Conservation (phyloP, 2,329 filamentous ascomycete genomes). For the Dactylellina sp. region DNA sequence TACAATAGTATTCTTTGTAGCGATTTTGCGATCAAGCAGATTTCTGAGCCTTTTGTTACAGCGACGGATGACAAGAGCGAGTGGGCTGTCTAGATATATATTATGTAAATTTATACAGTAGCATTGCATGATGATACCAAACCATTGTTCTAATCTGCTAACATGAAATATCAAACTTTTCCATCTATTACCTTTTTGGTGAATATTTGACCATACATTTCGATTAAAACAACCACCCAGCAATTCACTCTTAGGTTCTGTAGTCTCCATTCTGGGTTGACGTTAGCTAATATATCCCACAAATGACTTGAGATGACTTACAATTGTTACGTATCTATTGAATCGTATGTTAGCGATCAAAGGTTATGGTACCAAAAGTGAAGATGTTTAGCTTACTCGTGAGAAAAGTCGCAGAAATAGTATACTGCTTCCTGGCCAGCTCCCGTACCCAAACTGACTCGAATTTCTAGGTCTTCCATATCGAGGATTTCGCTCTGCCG, state of each 20-base stretch:
- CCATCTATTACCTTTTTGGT: too few relatives aligned
- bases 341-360: conserved; percentile 36
- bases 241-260: conserved; percentile 70
- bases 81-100: conserved; percentile 74
- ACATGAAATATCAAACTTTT: background rate
- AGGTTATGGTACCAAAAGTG: background rate
- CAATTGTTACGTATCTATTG: conserved; percentile 67
- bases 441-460: conserved; percentile 78
- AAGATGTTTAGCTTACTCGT: conserved; percentile 73
- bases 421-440: conserved; percentile 75
- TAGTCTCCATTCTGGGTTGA: conserved; percentile 72
- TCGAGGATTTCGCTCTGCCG: conserved; percentile 75
- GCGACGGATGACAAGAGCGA: conserved; percentile 79
- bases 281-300: conserved; percentile 41
- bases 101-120: conserved; percentile 17
- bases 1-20: conserved; percentile 84
- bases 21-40: conserved; percentile 91
- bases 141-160: background rate
- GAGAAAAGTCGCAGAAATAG: conserved; percentile 89
- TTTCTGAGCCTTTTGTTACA: conserved; percentile 91
- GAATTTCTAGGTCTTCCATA: conserved; percentile 81
- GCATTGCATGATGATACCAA: conserved; percentile 22
- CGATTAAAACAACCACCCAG: too few relatives aligned
- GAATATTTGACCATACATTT: too few relatives aligned
- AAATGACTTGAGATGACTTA: conserved; percentile 46